Conservation (phyloP, 495 filamentous ascomycete species). For the Penicillium maclennaniae region DNA sequence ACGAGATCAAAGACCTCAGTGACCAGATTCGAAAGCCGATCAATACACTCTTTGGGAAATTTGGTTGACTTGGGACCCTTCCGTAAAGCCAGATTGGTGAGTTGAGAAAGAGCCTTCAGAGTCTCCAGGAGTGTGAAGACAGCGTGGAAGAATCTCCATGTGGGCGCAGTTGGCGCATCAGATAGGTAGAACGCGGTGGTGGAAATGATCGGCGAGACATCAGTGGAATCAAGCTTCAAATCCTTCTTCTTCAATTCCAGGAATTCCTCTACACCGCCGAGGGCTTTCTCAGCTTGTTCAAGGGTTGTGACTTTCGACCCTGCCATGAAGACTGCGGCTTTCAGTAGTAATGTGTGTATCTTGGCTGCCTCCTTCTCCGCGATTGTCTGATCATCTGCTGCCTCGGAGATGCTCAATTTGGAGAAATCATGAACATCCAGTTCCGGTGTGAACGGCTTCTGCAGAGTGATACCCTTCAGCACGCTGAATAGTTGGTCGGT, state of each 20-base stretch:
- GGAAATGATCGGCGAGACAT: constrained; percentile 22
- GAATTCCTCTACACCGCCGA: constrained; percentile 36
- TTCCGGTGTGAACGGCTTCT: constrained; percentile 30
- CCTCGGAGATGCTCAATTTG: constrained; percentile 18
- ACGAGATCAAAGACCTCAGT: constrained; percentile 32
- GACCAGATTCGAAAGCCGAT: constrained; percentile 22
- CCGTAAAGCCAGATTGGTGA: constrained; percentile 27
- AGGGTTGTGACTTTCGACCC: constrained; percentile 33
- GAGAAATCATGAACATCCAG: constrained; percentile 29
- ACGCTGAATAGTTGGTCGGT: constrained; percentile 36
- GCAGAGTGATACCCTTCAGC: constrained; percentile 29
- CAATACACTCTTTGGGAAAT: constrained; percentile 33
- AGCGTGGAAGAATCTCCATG: constrained; percentile 41
- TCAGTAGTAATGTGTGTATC: constrained; percentile 33
- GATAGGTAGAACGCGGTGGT: constrained; percentile 25
- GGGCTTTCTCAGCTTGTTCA: constrained; percentile 29
- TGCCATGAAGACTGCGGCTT: constrained; percentile 31
- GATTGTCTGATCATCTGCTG: constrained; percentile 31
- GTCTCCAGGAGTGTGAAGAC: constrained; percentile 37
- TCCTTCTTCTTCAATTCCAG: constrained; percentile 25
- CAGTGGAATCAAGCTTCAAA: constrained; percentile 19
- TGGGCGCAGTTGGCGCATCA: constrained; percentile 30
- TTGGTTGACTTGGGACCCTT: constrained; percentile 34
- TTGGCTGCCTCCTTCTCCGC: constrained; percentile 32
- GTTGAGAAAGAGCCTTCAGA: constrained; percentile 34